Evolutionary conservation across 2,329 filamentous ascomycete genomes (phyloP), one percentile per base, ranked within the genome.

Genomic region (Emergomyces orientalis): DNA sequence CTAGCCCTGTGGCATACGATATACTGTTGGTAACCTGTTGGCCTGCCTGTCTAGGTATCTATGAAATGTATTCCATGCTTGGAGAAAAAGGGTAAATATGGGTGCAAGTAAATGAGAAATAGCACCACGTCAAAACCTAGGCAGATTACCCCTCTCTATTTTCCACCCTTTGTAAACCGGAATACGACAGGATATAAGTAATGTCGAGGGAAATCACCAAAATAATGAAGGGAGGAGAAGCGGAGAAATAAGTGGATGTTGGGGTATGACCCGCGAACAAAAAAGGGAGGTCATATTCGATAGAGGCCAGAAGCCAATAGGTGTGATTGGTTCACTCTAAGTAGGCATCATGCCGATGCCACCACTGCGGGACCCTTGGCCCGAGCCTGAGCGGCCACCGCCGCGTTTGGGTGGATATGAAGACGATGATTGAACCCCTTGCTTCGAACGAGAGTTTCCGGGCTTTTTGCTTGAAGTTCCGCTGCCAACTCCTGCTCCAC

Each of bases 301-400:
- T 41, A 13, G 32, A 56, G 25, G 32, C 1, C 11, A 25, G 37
- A 9, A 17, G n/a, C n/a, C n/a, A n/a, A n/a, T n/a, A n/a, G n/a
- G 19, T 17, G 22, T 13, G 22, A 54, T 9, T 9, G 19, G 3
- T 56, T 13, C 34, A 39, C 11, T 11, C 51, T 56, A 59, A 27
- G 69, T 71, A 19, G 75, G 75, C 75, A 77, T 77, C 71, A 75
- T 73, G 30, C 70, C 71, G 65, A 76, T 76, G 45, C 71, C 70
- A 63, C 51, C 76, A 41, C 71, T 69, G 62, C 52, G 64, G 30
- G 65, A 61, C 22, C 52, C 58, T 7, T 39, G 45, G 13, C 52
- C 43, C 17, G 65, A 62, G 30, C 52, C 51, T 8, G 56, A 47
- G 56, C 7, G 22, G 2, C 37, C 27, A 22, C 63, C 66, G 55